Evolutionary conservation across 1,284 basidiomycete species (phyloP), one percentile per base, ranked within the genome.

Genomic region (Blastosporella zonata): DNA sequence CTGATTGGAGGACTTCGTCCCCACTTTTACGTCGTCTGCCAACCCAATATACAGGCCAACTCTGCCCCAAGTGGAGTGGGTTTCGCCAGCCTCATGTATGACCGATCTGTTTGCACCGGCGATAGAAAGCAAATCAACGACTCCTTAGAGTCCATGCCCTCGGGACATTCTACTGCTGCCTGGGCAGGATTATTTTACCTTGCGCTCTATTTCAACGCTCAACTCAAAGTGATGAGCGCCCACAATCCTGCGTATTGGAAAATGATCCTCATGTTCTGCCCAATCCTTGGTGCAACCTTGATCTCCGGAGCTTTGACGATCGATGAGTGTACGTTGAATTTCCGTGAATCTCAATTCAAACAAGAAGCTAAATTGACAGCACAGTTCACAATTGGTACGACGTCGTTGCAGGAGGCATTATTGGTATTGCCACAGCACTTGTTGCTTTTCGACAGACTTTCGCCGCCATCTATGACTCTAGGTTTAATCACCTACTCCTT

Each of bases 211-310:
- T 68, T 80, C 63, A 79, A 82, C 53, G 77, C 77, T 2, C 77
- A 80, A 55, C 69, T 82, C 50, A 81, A 81, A 60, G 73, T 79
- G 47, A 77, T 78, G 65, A 68, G 73, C 21, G 75, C 78, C 8
- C 74, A 78, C 61, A 74, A 73, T 54, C 67, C 69, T 6, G 73
- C 73, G 6, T 81, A 78, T 61, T 82, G 79, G 79, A 81, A 81
- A 61, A 78, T 79, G 73, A 67, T 81, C 49, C 54, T 80, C 20
- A 72, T 79, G 54, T 77, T 82, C 50, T 71, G 74, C 6, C 79
- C 79, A 17, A 51, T 82, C 1, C 74, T 81, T 44, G 79, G 79
- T n/a, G 79, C 79, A 0, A 70, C 66, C 13, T 65, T 83, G 35
- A 81, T 81, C 46, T 73, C 74, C 2, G 78, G 75, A 4, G 72